Evolutionary conservation across 1,284 basidiomycete genomes (phyloP).

Genomic region (Microstroma glucosiphilum): DNA sequence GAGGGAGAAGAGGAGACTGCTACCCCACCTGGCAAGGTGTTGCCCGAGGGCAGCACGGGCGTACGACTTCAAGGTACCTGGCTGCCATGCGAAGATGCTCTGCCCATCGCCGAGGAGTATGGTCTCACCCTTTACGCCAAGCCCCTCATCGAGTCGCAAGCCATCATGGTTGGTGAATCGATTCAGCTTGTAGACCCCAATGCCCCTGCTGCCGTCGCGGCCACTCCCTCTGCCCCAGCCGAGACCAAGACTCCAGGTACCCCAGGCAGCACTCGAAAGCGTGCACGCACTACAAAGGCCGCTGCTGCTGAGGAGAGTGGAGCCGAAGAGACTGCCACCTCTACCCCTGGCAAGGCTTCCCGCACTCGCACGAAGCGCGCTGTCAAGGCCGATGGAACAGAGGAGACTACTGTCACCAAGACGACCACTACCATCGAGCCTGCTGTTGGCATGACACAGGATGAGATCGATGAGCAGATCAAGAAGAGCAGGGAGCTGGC

Average conservation of each 20-base stretch:
- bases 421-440: conserved; percentile 21
- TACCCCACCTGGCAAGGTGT: conserved; percentile 19
- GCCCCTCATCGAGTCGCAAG: conserved; percentile 66
- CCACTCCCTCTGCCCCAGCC: conserved; percentile 10
- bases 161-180: conserved; percentile 59
- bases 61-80: conserved; percentile 77
- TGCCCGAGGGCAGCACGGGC: conserved; percentile 44
- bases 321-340: conserved; percentile 12
- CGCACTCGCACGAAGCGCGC: conserved; percentile 22
- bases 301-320: conserved; percentile 15
- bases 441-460: conserved; percentile 24
- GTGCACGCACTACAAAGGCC: conserved; percentile 21
- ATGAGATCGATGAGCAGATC: conserved; percentile 45
- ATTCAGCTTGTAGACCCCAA: conserved; percentile 27
- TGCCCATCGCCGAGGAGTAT: conserved; percentile 62
- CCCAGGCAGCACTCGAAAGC: conserved; percentile 17
- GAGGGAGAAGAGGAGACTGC: conserved; percentile 21
- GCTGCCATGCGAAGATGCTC: conserved; percentile 70
- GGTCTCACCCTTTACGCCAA: conserved; percentile 61
- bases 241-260: conserved; percentile 8
- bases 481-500: conserved; percentile 40
- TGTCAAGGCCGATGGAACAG: conserved; percentile 17
- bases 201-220: background rate
- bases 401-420: conserved; percentile 24
- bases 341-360: conserved; percentile 21